Evolutionary conservation across 345 rosid genomes (phyloP).

Genomic region (Dipteronia sinensis): DNA sequence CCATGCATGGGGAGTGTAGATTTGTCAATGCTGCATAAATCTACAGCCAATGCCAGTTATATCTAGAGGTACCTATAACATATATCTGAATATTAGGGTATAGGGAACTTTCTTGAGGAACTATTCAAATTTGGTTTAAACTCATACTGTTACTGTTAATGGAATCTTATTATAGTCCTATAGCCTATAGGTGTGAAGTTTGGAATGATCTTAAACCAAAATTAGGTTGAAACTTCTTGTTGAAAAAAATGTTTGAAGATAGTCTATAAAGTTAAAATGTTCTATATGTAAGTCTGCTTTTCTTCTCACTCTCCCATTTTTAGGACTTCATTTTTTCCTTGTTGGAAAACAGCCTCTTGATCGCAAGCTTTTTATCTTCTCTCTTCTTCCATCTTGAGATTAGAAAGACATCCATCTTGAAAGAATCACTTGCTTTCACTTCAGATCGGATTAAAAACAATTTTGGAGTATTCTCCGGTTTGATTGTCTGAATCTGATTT

Average conservation of each 20-base stretch:
- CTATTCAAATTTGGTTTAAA: neutral
- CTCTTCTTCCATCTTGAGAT: neutral
- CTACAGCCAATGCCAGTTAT: neutral
- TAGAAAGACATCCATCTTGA: neutral
- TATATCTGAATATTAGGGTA: neutral
- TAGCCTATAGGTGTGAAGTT: neutral
- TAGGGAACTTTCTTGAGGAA: slow-evolving; percentile 4
- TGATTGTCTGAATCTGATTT: too few species aligned
- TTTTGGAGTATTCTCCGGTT: too few species aligned
- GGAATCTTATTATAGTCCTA: neutral
- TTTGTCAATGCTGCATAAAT: neutral
- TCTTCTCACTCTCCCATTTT: neutral
- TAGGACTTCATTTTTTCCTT: neutral
- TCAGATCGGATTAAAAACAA: too few species aligned
- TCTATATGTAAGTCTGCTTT: neutral
- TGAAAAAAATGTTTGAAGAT: neutral
- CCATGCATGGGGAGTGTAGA: neutral
- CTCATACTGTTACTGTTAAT: neutral
- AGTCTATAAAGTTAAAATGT: neutral
- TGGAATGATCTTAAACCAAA: neutral
- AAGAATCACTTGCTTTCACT: neutral
- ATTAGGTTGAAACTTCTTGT: neutral
- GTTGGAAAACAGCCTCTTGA: neutral
- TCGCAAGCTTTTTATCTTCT: neutral
- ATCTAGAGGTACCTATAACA: neutral